Percentiles rank a stretch among this genome's conserved stretches.
These are phyloP conservation scores for Trichosanthes cucumerina DNA, from an alignment of 306 rosid genomes.

Conservation along the genomic window DNA sequence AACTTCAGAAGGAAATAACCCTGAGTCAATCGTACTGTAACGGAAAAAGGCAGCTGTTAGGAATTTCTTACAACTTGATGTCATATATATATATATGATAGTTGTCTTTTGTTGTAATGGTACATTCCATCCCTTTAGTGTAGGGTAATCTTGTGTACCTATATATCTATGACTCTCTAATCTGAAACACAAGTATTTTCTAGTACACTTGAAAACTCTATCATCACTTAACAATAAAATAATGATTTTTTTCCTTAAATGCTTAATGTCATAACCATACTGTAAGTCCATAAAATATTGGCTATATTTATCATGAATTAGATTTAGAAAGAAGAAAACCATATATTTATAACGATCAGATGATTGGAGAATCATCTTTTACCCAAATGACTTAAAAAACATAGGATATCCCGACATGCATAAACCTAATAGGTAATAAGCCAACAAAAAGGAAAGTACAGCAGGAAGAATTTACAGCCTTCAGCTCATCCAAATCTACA, in stretches of 20 bases:
- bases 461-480: neutral
- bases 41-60: conserved; percentile 10
- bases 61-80: neutral
- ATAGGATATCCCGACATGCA: neutral
- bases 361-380: neutral
- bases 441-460: neutral
- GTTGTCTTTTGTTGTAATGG: no score
- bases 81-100: no score
- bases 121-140: no score
- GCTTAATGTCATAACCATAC: neutral
- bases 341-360: neutral
- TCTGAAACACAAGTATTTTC: no score
- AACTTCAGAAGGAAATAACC: conserved; percentile 65
- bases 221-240: neutral
- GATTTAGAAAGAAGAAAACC: neutral
- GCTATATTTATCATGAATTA: neutral
- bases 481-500: neutral
- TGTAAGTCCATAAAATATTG: neutral
- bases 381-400: neutral
- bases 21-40: conserved; percentile 42
- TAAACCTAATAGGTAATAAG: neutral
- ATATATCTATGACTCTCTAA: no score
- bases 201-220: neutral
- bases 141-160: no score
- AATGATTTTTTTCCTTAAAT: neutral